Base-by-base conservation (phyloP, 352 stramenopile species). In the Pythium brachiatum region DNA sequence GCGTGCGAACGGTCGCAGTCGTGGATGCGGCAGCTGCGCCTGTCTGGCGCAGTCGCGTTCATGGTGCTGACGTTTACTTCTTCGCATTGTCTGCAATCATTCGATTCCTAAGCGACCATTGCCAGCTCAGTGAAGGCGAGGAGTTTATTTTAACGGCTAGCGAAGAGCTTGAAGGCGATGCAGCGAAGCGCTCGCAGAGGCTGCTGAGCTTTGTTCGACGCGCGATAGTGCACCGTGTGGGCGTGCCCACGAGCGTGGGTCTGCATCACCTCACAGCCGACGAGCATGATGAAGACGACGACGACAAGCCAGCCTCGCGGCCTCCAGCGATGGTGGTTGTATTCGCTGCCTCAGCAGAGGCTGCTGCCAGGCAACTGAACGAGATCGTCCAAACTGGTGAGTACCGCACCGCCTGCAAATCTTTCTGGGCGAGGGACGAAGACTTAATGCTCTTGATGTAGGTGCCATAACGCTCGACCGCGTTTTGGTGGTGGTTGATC, bases 51-150 rank as follows among this genome's bases (percentile, higher is more conserved):
- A n/a, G 32, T n/a, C 51, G 51, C 0, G 59, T 27, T 29, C 68
- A 67, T 23, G 61, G 66, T 13, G 57, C 69, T 3, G 66, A 69
- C 46, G 39, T 73, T 0, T 73, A 69, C 36, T 66, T 62, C 38
- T 73, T 67, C 26, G 60, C 56, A 3, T 38, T 73, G 12, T 73
- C 66, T 2, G 63, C 56, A 6, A 55, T 73, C n/a, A 16, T 73
- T n/a, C 31, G 53, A 12, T 73, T 73, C 38, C 34, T 73, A n/a
- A 44, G 54, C 13, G 66, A 68, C 5, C 36, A 67, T n/a, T 27
- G 57, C 21, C 21, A 53, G 1, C 16, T 2, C 18, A 48, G 52
- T 0, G 13, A 26, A 7, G 32, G 20, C 7, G 52, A 54, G 25
- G 9, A 60, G 9, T 15, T 60, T 4, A 23, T 71, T 18, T 21